Percentiles rank a stretch among this genome's conserved stretches.
Evolutionary conservation across 2,329 filamentous ascomycete species (phyloP).

Genomic region (Paramyrothecium roridum): DNA sequence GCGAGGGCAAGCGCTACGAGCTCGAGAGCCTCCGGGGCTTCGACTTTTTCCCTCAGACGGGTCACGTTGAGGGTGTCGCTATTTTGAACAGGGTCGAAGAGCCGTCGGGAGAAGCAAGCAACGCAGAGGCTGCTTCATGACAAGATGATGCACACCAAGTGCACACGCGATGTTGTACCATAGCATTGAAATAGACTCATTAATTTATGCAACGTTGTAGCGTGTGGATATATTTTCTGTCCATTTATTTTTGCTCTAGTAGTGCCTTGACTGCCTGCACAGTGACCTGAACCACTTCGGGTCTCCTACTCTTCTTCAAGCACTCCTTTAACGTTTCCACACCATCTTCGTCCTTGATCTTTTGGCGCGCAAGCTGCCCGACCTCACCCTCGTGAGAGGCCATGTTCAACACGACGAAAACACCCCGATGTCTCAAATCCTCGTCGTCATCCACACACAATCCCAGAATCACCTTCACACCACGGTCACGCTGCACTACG

Average conservation of each 20-base stretch:
- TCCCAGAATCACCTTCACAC: constrained; percentile 73
- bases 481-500: constrained; percentile 68
- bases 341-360: constrained; percentile 59
- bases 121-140: not conserved
- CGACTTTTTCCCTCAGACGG: constrained; percentile 93
- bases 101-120: constrained; percentile 9
- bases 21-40: constrained; percentile 91
- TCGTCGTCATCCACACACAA: constrained; percentile 73
- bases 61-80: constrained; percentile 67
- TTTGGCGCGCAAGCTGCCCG: constrained; percentile 57
- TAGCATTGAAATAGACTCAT: no score
- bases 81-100: constrained; percentile 57
- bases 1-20: constrained; percentile 59
- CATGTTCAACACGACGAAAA: constrained; percentile 73
- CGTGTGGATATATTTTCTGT: not conserved
- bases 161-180: no score
- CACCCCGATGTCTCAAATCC: constrained; percentile 67
- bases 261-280: constrained; percentile 71
- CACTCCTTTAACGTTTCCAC: constrained; percentile 67
- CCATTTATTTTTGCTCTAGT: constrained; percentile 36
- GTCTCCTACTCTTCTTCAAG: constrained; percentile 64
- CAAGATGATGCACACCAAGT: not conserved
- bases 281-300: constrained; percentile 67
- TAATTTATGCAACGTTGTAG: not conserved
- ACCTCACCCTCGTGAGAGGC: constrained; percentile 63